Conservation (phyloP, 2,329 filamentous ascomycete genomes). For the Akanthomyces muscarius region DNA sequence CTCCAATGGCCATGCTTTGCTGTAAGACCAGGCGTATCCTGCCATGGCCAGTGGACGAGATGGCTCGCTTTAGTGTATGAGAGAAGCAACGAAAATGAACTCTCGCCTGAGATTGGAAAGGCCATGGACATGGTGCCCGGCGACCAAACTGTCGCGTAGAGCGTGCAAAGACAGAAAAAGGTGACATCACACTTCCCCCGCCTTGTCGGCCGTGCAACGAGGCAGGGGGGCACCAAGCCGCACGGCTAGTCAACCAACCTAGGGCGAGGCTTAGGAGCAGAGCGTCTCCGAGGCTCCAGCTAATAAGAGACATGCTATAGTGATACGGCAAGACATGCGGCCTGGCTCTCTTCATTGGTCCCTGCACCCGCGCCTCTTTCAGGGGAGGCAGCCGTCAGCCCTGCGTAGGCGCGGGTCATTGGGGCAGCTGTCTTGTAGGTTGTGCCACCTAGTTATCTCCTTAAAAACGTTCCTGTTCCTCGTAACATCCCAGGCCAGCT, state of each 20-base stretch:
- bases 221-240: neutral
- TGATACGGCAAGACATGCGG: neutral
- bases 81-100: too few species aligned
- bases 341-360: neutral
- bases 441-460: neutral
- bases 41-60: too few species aligned
- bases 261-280: neutral
- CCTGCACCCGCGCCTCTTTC: neutral
- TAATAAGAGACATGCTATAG: neutral
- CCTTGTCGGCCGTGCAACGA: neutral
- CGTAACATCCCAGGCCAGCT: constrained; percentile 5
- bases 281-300: too few species aligned
- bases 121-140: too few species aligned
- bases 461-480: neutral
- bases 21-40: too few species aligned
- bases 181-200: neutral
- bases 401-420: neutral
- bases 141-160: too few species aligned
- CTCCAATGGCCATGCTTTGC: too few species aligned
- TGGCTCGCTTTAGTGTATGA: too few species aligned
- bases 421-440: neutral
- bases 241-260: neutral
- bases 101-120: too few species aligned
- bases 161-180: too few species aligned
- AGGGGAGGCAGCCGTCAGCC: neutral